Evolutionary conservation across 768 basidiomycete genomes (phyloP), one percentile per base, ranked within the genome.

Genomic region (Amanita subjunquillea): DNA sequence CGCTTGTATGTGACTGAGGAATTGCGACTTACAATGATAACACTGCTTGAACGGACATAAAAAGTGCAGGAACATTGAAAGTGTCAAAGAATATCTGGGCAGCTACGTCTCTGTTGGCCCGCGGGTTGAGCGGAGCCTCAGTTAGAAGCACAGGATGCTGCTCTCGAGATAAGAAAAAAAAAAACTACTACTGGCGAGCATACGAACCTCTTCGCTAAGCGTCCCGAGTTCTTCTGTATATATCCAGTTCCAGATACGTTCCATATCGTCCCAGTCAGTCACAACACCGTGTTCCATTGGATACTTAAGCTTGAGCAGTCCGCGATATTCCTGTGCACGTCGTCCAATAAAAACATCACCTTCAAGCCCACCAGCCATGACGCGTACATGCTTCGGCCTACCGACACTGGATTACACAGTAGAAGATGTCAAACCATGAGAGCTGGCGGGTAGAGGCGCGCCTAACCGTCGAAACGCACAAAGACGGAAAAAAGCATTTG

Each of bases 211-310:
- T 74, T 98, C 96, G 63, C 91, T 94, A 59, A 97, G 72, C 4
- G 94, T 96, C 20, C 91, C 89, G 42, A 98, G 73, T 64, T 96
- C 95, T 65, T 98, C 93, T 20, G 89, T 85, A 65, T 97, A 99
- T 44, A 98, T 88, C 86, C 91, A 94, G 58, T 79, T 87, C 96
- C 96, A 99, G 77, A 99, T 97, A 55, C 90, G 83, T 67, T 99
- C 96, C 96, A 99, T 99, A 64, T 99, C 96, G 65, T 99, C 96
- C 95, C 96, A 99, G 72, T 99, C 91, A 36, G 90, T 95, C 7
- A 99, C 96, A 55, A 99, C 93, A 10, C 96, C 96, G 67, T 98
- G 96, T 65, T 95, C 91, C 85, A 99, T 97, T 25, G 96, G 96
- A 65, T 98, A 99, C 68, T 94, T 95, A 61, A 98, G 94, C 77